Base-by-base conservation (phyloP, 1,139 yeast species). In the Chernovozyma aurita region DNA sequence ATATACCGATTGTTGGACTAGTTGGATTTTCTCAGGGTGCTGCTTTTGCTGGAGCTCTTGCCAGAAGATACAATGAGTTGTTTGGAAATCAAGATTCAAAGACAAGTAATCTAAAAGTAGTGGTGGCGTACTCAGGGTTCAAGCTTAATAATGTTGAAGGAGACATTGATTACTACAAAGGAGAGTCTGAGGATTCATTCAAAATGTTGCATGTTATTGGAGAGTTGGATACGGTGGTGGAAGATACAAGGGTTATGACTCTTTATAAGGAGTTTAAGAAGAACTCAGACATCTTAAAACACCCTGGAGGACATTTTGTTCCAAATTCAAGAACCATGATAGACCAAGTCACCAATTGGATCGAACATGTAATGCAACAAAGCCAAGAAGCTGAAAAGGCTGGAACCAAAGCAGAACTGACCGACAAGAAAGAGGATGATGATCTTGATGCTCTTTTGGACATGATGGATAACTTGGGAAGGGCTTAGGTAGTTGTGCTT, bases 261-360 rank as follows among this genome's bases (percentile, higher is more conserved):
- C 62, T 90, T 29, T 80, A 68, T 48, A 73, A 85, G 9, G 58
- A 68, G 2, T 77, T 82, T 46, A 63, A 63, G 33, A 64, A 61
- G 4, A 61, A 57, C 2, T 66, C 74, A 4, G 70, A 70, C 3
- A 43, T 80, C 29, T 53, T 85, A 44, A 74, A 68, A 42, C 95
- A 86, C 53, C 85, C 90, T 2, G 95, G 95, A 25, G 94, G 95
- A 0, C 95, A 86, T 54, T 85, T 80, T 53, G 90, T 85, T 13
- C 95, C 95, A 4, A 82, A 82, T 46, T 73, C 84, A 2, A 80
- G 78, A 52, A 61, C 73, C 5, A 65, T 76, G 51, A 73, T 83
- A 2, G 73, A 71, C 30, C 76, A 79, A 42, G 80, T 83, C 2
- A 53, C 70, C 2, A 65, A 66, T 31, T 81, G 87, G 85, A 63